Evolutionary conservation across 768 basidiomycete genomes (phyloP).

Genomic region (Rhodocollybia butyracea): DNA sequence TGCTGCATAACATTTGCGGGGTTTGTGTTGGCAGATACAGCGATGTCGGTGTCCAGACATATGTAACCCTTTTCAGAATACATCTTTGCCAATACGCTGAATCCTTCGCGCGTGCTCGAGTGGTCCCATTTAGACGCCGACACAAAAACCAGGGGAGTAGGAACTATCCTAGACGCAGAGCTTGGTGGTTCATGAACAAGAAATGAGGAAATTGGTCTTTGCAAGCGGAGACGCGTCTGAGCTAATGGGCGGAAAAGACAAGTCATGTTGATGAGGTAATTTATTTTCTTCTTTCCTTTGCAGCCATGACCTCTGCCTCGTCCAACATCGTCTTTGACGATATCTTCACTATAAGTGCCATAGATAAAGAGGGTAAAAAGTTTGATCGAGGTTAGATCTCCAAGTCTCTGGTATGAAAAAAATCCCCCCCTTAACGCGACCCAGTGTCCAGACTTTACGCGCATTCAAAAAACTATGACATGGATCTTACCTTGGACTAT

Average conservation of each 20-base stretch:
- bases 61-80: constrained; percentile 49
- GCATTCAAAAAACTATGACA: constrained; percentile 86
- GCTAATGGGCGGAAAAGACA: constrained; percentile 12
- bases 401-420: not conserved
- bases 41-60: constrained; percentile 41
- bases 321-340: constrained; percentile 91
- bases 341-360: constrained; percentile 80
- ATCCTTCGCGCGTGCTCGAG: constrained; percentile 29
- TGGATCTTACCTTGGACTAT: constrained; percentile 92
- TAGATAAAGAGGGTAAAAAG: constrained; percentile 93
- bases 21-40: constrained; percentile 20
- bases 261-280: constrained; percentile 12
- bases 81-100: constrained; percentile 31
- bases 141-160: constrained; percentile 53
- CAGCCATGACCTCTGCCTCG: constrained; percentile 49
- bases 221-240: not conserved
- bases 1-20: constrained; percentile 32
- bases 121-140: constrained; percentile 44
- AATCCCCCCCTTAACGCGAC: constrained; percentile 7
- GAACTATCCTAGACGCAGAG: constrained; percentile 42
- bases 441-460: constrained; percentile 90
- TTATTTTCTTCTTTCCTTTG: constrained; percentile 9
- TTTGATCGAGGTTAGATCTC: constrained; percentile 85
- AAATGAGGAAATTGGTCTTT: constrained; percentile 24
- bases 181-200: constrained; percentile 34